Evolutionary conservation across 2,329 filamentous ascomycete genomes (phyloP).

Genomic region (Colletotrichum destructivum): DNA sequence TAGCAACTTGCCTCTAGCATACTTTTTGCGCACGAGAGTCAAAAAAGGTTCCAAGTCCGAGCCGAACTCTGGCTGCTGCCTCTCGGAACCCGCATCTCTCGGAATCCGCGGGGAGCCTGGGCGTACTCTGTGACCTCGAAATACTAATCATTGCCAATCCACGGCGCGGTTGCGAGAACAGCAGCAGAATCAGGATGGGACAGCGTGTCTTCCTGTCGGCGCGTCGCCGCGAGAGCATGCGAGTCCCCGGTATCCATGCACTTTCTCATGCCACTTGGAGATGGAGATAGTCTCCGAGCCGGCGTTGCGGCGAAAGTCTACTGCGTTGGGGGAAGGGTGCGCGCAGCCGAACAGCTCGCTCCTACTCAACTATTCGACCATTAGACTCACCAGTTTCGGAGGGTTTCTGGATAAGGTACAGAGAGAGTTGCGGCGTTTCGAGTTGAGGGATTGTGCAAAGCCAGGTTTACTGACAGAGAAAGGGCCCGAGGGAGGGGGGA

Average conservation of each 20-base stretch:
- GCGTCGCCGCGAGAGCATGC: background rate
- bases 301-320: background rate
- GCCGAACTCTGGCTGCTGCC: background rate
- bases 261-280: too few species aligned
- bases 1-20: background rate
- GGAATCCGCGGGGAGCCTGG: background rate
- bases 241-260: background rate
- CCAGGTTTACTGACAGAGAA: conserved; percentile 15
- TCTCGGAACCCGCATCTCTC: background rate
- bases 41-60: background rate
- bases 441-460: conserved; percentile 31
- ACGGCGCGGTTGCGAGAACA: background rate
- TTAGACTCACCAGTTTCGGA: conserved; percentile 27
- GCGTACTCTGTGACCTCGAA: background rate
- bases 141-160: too few species aligned
- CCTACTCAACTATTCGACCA: background rate
- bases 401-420: conserved; percentile 17
- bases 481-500: background rate
- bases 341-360: background rate
- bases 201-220: background rate
- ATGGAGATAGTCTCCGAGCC: background rate
- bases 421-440: conserved; percentile 32
- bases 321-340: background rate
- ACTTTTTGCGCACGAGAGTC: conserved; percentile 12
- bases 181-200: background rate